A percentile compares a stretch with the other conserved stretches of the same genome.
Evolutionary conservation across 75 land plant genomes (phyloP).

Genomic region (Cunninghamia lanceolata): DNA sequence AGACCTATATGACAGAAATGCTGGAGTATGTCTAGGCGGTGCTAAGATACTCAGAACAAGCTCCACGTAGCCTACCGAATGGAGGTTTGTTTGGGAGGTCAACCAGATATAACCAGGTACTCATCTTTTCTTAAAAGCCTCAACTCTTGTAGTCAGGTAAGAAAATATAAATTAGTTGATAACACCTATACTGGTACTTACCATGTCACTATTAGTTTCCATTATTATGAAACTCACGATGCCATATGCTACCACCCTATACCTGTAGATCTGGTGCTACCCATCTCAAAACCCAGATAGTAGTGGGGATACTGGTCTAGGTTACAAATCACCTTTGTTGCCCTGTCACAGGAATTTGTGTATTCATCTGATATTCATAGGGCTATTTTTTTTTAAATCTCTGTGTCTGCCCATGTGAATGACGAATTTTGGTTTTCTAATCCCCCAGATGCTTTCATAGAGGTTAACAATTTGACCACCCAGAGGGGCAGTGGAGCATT

Average conservation of each 20-base stretch:
- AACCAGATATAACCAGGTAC: constrained; percentile 62
- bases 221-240: too few species aligned
- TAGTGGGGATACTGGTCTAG: constrained; percentile 60
- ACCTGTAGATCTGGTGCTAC: constrained; percentile 64
- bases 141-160: too few species aligned
- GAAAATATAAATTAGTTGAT: too few species aligned
- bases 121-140: constrained; percentile 36
- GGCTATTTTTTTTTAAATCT: constrained; percentile 57
- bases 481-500: constrained; percentile 58
- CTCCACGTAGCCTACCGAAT: constrained; percentile 75
- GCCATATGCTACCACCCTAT: neutral
- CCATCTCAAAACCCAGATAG: constrained; percentile 28
- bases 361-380: constrained; percentile 26
- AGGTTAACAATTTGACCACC: constrained; percentile 42
- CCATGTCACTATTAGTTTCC: constrained; percentile 45
- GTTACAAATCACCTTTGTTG: constrained; percentile 30
- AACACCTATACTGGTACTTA: constrained; percentile 59
- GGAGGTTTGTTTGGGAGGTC: too few species aligned
- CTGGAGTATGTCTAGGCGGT: constrained; percentile 71
- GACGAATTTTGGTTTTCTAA: constrained; percentile 89
- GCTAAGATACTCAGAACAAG: constrained; percentile 77
- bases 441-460: constrained; percentile 55
- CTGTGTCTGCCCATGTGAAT: constrained; percentile 57
- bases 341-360: too few species aligned
- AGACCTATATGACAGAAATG: constrained; percentile 64